Base-by-base conservation (phyloP, 805 yeast genomes). In the Nakazawaea holstii region DNA sequence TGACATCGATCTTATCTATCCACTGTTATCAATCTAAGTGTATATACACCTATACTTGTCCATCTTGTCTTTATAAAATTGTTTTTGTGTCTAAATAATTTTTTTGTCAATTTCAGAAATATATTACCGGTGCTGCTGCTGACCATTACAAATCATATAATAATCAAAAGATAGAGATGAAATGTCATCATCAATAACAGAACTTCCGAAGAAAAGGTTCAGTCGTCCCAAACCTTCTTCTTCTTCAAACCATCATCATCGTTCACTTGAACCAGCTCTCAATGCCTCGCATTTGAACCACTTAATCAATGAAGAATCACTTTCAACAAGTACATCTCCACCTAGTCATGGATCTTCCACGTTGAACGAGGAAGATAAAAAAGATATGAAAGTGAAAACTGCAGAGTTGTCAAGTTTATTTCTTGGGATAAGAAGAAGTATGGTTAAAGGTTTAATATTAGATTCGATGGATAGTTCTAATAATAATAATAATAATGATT, bases 351-450 rank as follows among this genome's bases (percentile, higher is more conserved):
- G 40, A 15, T 43, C 50, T 6, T 24, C 35, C 39, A 39, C 37
- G 4, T 43, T 35, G 36, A 28, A 28, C 29, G 44, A 49, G 7
- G 46, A 47, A 4, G 52, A 54, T 9, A 38, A 49, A 20, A 52
- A 57, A 41, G 52, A 35, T 46, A 51, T 39, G 29, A 35, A 48
- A 43, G 56, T 55, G 38, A 69, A 69, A 41, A 67, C 69, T 2
- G 63, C 65, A 1, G 72, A 72, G 50, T 53, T 77, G 30, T 64
- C 76, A 0, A 51, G 64, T 11, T 58, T 72, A 7, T 60, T 73
- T 17, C 50, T 76, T 7, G 77, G 73, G 47, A 64, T 74, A 39
- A 58, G 78, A 27, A 66, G 63, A 45, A 61, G 68, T 3, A 59
- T 77, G 40, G 66, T 69, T 59, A 64, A 65, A 10, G 42, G 42